phyloP scores from a whole-genome alignment of 2,329 filamentous ascomycete species.

The Thermomyces lanuginosus region DNA sequence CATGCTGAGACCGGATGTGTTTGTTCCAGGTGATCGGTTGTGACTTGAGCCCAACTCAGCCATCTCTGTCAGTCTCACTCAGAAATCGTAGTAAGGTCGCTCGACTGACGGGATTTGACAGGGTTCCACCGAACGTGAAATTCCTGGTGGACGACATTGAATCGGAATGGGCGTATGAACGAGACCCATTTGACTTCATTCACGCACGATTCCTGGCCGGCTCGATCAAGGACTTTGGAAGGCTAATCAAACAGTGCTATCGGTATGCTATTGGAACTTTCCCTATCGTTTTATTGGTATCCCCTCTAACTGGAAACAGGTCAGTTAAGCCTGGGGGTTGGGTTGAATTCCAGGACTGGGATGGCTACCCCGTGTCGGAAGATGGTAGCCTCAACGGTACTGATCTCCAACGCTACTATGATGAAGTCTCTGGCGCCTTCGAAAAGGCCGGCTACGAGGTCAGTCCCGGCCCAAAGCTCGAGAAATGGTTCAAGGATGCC shows the following conservation, averaged over 20 bases:
- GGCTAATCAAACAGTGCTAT: too few relatives aligned
- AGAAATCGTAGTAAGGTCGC: too few relatives aligned
- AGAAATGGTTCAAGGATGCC: slow-evolving; percentile 9
- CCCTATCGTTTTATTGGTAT: too few relatives aligned
- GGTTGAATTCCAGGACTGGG: slow-evolving; percentile 10
- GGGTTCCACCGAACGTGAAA: slow-evolving; percentile 57
- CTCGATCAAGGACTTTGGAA: too few relatives aligned
- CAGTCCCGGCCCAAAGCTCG: slow-evolving; percentile 6
- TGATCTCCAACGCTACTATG: slow-evolving; percentile 28
- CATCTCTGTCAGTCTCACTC: slow-evolving; percentile 15
- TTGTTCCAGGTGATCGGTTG: slow-evolving; percentile 34
- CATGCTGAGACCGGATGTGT: too few relatives aligned
- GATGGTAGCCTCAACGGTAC: slow-evolving; percentile 10
- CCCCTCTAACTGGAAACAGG: too few relatives aligned
- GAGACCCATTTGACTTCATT: slow-evolving; percentile 40
- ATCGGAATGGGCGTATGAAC: slow-evolving; percentile 41
- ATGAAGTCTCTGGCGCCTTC: slow-evolving; percentile 9
- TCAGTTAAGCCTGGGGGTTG: slow-evolving; percentile 17
- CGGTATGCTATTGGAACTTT: too few relatives aligned
- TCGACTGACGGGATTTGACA: background rate
- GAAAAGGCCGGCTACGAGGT: too few relatives aligned
- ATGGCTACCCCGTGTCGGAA: slow-evolving; percentile 1
- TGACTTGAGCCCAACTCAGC: slow-evolving; percentile 36
- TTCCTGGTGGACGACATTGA: slow-evolving; percentile 58
- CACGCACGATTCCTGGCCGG: slow-evolving; percentile 45